Percentiles rank a stretch among this genome's conserved stretches.
phyloP scores from a whole-genome alignment of 352 stramenopile genomes.

The Pythium utonaiense region DNA sequence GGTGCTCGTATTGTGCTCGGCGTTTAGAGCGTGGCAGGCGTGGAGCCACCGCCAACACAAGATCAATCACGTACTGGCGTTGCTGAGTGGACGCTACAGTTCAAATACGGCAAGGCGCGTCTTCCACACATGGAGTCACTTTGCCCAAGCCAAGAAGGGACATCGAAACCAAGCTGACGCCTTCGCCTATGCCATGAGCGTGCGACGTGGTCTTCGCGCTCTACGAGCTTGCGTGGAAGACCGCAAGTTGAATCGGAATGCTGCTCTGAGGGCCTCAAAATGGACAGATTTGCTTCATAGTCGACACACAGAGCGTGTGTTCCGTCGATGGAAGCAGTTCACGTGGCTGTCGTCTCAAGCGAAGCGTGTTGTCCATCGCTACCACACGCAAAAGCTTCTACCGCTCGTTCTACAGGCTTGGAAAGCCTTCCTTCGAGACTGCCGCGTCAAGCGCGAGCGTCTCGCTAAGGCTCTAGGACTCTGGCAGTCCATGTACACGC shows the following conservation, averaged over 20 bases:
- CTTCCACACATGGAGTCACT: not conserved
- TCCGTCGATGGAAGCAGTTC: slow-evolving; percentile 10
- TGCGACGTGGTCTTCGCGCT: not conserved
- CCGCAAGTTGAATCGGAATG: not conserved
- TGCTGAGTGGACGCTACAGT: slow-evolving; percentile 26
- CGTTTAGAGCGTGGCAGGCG: slow-evolving; percentile 46
- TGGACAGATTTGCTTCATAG: slow-evolving; percentile 15
- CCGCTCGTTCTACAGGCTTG: slow-evolving; percentile 4
- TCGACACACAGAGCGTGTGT: not conserved
- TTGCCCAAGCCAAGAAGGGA: not conserved
- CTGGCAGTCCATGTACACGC: slow-evolving; percentile 8
- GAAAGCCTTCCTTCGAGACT: not conserved
- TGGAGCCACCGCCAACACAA: slow-evolving; percentile 34
- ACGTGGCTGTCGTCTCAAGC: not conserved
- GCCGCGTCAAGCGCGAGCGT: not conserved
- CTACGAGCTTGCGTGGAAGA: not conserved
- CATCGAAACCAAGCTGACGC: not conserved
- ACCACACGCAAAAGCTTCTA: slow-evolving; percentile 10
- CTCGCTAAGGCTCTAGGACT: slow-evolving; percentile 2
- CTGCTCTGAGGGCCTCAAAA: not conserved
- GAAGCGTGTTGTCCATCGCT: not conserved
- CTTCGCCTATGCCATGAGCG: not conserved
- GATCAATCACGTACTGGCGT: slow-evolving; percentile 20
- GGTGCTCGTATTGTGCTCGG: slow-evolving; percentile 52
- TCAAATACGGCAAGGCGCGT: not conserved